Evolutionary conservation across 139 green algal genomes (phyloP).

Genomic region (Picochlorum sp.): DNA sequence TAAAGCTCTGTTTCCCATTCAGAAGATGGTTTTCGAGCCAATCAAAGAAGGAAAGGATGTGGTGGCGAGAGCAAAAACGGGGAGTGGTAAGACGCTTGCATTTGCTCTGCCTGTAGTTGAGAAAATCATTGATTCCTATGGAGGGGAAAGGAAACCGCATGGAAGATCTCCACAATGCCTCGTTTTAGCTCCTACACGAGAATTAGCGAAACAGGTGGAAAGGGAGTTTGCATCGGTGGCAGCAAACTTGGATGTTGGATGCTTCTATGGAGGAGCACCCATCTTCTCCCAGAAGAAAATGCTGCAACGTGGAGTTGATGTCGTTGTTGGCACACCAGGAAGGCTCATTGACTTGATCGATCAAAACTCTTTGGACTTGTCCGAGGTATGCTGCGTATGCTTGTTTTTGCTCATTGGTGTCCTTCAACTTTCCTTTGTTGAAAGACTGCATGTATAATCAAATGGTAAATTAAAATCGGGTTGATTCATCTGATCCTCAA

Average conservation of each 20-base stretch:
- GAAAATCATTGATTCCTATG: conserved; percentile 51
- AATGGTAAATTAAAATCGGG: no score
- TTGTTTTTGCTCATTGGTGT: not conserved
- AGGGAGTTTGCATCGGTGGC: conserved; percentile 73
- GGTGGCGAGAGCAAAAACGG: conserved; percentile 87
- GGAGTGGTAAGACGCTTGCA: conserved; percentile 94
- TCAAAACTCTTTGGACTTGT: conserved; percentile 56
- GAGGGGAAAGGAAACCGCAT: not conserved
- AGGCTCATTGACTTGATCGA: conserved; percentile 94
- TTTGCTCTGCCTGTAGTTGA: conserved; percentile 96
- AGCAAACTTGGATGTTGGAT: conserved; percentile 48
- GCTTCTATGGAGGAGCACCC: conserved; percentile 82
- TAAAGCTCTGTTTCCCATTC: conserved; percentile 70
- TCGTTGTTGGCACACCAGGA: conserved; percentile 93
- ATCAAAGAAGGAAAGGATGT: conserved; percentile 74
- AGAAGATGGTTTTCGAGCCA: conserved; percentile 64
- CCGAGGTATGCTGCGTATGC: no score
- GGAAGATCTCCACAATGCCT: conserved; percentile 58
- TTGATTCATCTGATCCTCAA: no score
- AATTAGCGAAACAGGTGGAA: conserved; percentile 97
- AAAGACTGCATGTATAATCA: not conserved
- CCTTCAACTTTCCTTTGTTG: not conserved
- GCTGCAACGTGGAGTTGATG: conserved; percentile 73
- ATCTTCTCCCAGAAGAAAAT: conserved; percentile 57
- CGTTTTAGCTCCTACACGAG: conserved; percentile 89